Conservation (phyloP, 192 early-diverging fungal genomes). For the Blastocladiella britannica region DNA sequence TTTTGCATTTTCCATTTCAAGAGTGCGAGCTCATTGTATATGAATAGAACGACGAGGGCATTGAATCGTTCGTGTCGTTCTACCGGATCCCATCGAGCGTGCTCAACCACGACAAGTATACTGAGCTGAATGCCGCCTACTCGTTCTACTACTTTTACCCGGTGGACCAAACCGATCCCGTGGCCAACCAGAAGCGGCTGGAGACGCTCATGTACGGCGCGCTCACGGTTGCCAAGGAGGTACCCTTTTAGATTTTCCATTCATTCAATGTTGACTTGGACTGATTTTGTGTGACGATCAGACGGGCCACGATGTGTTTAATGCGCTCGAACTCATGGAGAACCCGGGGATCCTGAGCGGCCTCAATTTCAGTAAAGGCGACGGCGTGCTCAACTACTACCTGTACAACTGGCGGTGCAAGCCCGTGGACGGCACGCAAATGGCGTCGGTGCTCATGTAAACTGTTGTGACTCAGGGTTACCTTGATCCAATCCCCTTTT, state of each 20-base stretch:
- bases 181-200: constrained; percentile 27
- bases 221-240: constrained; percentile 44
- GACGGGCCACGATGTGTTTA: constrained; percentile 78
- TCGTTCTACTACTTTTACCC: constrained; percentile 74
- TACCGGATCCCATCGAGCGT: constrained; percentile 86
- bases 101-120: constrained; percentile 49
- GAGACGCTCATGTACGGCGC: constrained; percentile 51
- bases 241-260: constrained; percentile 2
- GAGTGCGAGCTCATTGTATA: background rate
- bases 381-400: constrained; percentile 88
- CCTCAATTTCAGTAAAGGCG: constrained; percentile 78
- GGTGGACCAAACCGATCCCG: constrained; percentile 14
- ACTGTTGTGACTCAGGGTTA: too few relatives aligned
- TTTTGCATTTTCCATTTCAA: constrained; percentile 4
- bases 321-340: constrained; percentile 82
- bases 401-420: constrained; percentile 85
- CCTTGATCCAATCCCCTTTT: too few relatives aligned
- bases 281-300: constrained; percentile 10
- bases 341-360: constrained; percentile 59
- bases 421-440: constrained; percentile 36
- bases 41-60: constrained; percentile 26
- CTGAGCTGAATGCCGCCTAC: constrained; percentile 68
- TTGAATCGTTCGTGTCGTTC: constrained; percentile 85
- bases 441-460: constrained; percentile 81
- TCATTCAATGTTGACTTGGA: too few relatives aligned